Conservation (phyloP, 2,329 filamentous ascomycete genomes). For the Paradendryphiella salina region DNA sequence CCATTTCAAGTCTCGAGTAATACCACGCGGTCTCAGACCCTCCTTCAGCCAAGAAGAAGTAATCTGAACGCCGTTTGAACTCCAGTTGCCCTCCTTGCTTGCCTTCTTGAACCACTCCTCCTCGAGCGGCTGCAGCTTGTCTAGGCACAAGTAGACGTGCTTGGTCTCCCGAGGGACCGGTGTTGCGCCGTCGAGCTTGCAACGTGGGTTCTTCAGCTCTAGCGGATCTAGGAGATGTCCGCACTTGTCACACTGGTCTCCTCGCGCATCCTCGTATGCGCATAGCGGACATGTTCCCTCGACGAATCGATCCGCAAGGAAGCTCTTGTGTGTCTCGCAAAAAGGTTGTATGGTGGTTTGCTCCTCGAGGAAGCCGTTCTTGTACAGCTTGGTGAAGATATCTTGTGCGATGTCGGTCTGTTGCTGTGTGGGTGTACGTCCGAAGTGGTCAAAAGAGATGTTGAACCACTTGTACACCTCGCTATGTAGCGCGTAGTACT, state of each 20-base stretch:
- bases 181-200: constrained; percentile 85
- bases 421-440: constrained; percentile 82
- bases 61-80: constrained; percentile 72
- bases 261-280: constrained; percentile 56
- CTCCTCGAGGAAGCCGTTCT: constrained; percentile 88
- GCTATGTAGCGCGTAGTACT: constrained; percentile 88
- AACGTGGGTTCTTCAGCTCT: constrained; percentile 64
- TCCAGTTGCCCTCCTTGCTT: constrained; percentile 75
- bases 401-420: constrained; percentile 93
- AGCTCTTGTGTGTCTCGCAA: constrained; percentile 68
- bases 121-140: constrained; percentile 77
- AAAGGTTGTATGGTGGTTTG: constrained; percentile 86
- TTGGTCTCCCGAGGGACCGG: constrained; percentile 82
- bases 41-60: constrained; percentile 81
- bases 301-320: constrained; percentile 65
- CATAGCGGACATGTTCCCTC: constrained; percentile 79
- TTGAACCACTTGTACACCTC: constrained; percentile 96
- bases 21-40: constrained; percentile 82
- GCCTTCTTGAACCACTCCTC: constrained; percentile 76
- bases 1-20: constrained; percentile 92
- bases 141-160: constrained; percentile 85
- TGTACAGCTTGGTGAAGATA: constrained; percentile 83
- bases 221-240: constrained; percentile 53
- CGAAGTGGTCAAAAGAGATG: constrained; percentile 93
- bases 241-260: constrained; percentile 60